Evolutionary conservation across 129 eudicot genomes (phyloP), one percentile per base, ranked within the genome.

Genomic region (Ambrosia artemisiifolia): DNA sequence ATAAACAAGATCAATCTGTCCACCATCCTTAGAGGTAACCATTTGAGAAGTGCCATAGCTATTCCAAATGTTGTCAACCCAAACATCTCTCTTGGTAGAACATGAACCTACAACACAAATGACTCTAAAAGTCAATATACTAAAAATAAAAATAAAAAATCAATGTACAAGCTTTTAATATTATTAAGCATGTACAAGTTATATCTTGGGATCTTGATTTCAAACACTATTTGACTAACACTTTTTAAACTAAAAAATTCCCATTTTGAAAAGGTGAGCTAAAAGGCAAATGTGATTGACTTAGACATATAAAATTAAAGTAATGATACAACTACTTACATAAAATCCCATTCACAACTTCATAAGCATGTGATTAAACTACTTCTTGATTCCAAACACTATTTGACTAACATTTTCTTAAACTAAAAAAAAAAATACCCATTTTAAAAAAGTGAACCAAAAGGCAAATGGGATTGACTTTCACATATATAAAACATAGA

Each of bases 81-180:
- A 80, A 92, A 86, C 94, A 87, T 85, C 87, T 92, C 96, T 79
- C 98, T 88, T 30, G 96, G 96, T 43, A 92, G 75, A 70, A 92
- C 82, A 85, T 92, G 98, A 38, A 89, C 94, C 96, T 92, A 75
- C 57, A 53, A 63, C 64, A 76, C 57, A 68, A 79, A 59, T 57
- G 74, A 35, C 49, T 36, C 71, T 2, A 72, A 46, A 71, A 65
- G 77, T 70, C 57, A 70, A 63, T 50, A 43, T 49, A 49, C 28
- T n/a, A n/a, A n/a, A n/a, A n/a, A n/a, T n/a, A n/a, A 19, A 13
- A 16, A 47, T 19, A 5, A 40, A 65, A 54, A 65, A 43, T 44
- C 34, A 73, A 46, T 47, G 53, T 33, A 32, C 40, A 56, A 28
- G 24, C 10, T 68, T 48, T 61, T 7, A 61, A 51, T 63, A 63